Conservation (phyloP, 164 flowering plant genomes). For the Sedum album region DNA sequence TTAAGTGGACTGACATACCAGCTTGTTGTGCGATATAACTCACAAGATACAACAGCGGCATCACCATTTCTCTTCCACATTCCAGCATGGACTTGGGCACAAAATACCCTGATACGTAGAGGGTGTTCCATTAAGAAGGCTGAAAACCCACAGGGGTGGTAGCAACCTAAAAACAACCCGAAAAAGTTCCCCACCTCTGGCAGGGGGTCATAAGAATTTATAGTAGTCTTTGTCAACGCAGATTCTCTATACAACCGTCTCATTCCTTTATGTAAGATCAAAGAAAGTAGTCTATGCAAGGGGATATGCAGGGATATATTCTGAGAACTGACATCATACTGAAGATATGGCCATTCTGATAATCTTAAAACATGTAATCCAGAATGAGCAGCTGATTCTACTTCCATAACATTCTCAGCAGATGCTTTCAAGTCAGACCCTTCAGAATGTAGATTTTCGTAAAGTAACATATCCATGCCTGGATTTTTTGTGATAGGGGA, state of each 20-base stretch:
- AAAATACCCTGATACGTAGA: constrained; percentile 74
- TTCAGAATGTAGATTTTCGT: constrained; percentile 9
- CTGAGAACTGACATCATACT: constrained; percentile 84
- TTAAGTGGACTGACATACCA: constrained; percentile 42
- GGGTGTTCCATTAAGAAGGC: constrained; percentile 91
- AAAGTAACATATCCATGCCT: constrained; percentile 20
- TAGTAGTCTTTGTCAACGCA: constrained; percentile 13
- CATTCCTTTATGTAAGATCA: constrained; percentile 52
- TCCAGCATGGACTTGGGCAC: constrained; percentile 88
- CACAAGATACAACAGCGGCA: constrained; percentile 48
- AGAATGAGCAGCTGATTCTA: constrained; percentile 25
- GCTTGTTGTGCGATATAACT: constrained; percentile 68
- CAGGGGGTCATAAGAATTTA: constrained; percentile 17
- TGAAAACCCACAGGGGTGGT: constrained; percentile 81
- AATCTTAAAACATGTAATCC: constrained; percentile 44
- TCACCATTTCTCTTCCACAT: constrained; percentile 97
- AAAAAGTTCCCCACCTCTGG: constrained; percentile 39
- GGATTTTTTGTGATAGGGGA: constrained; percentile 12
- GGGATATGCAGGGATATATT: constrained; percentile 81
- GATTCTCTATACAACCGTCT: constrained; percentile 47
- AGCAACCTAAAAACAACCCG: constrained; percentile 41
- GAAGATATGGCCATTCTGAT: constrained; percentile 71
- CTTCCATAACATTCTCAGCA: constrained; percentile 28
- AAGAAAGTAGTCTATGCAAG: constrained; percentile 71
- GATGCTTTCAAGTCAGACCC: constrained; percentile 20